Conservation (phyloP, 768 basidiomycete genomes). For the Xerocomellus amylosporus region DNA sequence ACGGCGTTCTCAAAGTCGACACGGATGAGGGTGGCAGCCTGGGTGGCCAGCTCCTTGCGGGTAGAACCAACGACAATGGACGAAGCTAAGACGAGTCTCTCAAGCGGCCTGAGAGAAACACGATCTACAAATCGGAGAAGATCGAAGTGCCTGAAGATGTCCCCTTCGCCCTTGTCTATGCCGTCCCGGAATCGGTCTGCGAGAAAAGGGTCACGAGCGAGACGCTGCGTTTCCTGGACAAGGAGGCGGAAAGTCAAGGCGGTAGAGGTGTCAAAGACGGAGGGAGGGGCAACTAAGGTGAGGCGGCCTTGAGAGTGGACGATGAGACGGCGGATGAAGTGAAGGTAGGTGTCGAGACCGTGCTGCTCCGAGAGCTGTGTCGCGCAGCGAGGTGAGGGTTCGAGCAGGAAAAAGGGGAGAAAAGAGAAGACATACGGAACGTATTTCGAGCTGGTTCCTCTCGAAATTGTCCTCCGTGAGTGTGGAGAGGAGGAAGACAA, state of each 20-base stretch:
- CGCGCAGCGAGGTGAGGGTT: conserved; percentile 17
- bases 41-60: conserved; percentile 53
- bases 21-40: conserved; percentile 67
- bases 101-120: conserved; percentile 74
- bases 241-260: conserved; percentile 81
- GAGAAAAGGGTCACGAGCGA: conserved; percentile 86
- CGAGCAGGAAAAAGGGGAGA: conserved; percentile 6
- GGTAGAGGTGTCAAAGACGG: conserved; percentile 71
- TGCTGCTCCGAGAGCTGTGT: conserved; percentile 91
- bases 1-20: conserved; percentile 78
- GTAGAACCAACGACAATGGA: conserved; percentile 66
- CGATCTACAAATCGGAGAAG: conserved; percentile 80
- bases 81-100: conserved; percentile 73
- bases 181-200: conserved; percentile 90
- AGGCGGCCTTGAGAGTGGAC: conserved; percentile 79
- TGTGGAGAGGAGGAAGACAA: conserved; percentile 94
- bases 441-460: conserved; percentile 90
- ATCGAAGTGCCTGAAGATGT: conserved; percentile 80
- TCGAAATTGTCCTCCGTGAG: conserved; percentile 97
- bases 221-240: conserved; percentile 83
- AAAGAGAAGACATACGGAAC: conserved; percentile 64
- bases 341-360: conserved; percentile 94
- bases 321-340: conserved; percentile 96
- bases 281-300: conserved; percentile 52
- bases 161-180: conserved; percentile 84